Conservation (phyloP, 2,329 filamentous ascomycete species). For the Neonectria neomacrospora region DNA sequence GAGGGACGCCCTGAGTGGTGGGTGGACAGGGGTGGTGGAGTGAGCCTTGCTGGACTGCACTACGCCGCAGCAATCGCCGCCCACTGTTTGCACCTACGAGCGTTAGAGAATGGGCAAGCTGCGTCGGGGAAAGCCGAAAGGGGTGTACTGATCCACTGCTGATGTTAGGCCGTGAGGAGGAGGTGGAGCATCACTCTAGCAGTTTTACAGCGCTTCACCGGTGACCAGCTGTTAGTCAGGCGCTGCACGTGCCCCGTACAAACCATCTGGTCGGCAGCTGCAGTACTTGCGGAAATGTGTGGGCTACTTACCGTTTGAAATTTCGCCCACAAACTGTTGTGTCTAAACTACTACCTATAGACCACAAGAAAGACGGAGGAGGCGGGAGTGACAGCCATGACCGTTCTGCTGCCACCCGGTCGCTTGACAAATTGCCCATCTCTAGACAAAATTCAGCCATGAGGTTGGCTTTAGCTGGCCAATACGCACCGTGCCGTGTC, state of each 20-base stretch:
- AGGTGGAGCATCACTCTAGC: constrained; percentile 29
- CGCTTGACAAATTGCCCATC: constrained; percentile 10
- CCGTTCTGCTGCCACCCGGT: constrained; percentile 17
- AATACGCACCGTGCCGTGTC: constrained; percentile 18
- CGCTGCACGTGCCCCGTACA: constrained; percentile 32
- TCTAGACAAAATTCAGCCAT: constrained; percentile 11
- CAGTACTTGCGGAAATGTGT: constrained; percentile 37
- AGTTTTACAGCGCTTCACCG: neutral
- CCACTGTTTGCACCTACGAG: constrained; percentile 15
- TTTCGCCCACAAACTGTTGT: constrained; percentile 31
- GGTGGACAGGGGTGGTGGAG: constrained; percentile 38
- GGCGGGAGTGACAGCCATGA: constrained; percentile 6
- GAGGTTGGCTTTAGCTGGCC: constrained; percentile 2
- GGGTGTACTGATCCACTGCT: constrained; percentile 18
- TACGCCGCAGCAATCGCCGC: constrained; percentile 16
- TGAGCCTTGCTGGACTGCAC: constrained; percentile 10
- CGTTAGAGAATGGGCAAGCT: constrained; percentile 10
- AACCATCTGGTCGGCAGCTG: constrained; percentile 36
- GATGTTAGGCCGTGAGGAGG: constrained; percentile 28
- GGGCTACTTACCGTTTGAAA: constrained; percentile 20
- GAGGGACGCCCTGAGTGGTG: constrained; percentile 31
- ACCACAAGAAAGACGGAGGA: neutral
- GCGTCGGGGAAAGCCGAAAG: constrained; percentile 12
- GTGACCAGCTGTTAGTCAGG: constrained; percentile 22
- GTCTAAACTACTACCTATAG: constrained; percentile 12